Conservation (phyloP, 768 basidiomycete species). For the Russula lepida region DNA sequence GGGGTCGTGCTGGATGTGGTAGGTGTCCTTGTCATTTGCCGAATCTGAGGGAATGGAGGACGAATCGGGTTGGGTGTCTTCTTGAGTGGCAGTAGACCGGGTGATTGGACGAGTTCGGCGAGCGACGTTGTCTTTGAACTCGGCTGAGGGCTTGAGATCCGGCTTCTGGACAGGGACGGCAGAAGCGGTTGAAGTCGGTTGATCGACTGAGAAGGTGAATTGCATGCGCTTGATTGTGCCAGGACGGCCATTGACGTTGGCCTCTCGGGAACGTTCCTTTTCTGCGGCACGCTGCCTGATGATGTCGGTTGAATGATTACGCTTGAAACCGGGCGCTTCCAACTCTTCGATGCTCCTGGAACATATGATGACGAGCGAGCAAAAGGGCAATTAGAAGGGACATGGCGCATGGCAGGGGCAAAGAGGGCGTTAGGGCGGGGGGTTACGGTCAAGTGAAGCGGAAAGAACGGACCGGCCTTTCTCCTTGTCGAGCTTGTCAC, state of each 20-base stretch:
- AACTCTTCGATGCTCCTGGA: slow-evolving; percentile 76
- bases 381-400: neutral
- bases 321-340: slow-evolving; percentile 74
- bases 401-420: neutral
- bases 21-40: slow-evolving; percentile 31
- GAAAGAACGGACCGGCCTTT: slow-evolving; percentile 64
- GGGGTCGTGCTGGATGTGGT: slow-evolving; percentile 30
- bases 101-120: slow-evolving; percentile 35
- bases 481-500: slow-evolving; percentile 88
- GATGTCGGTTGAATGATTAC: slow-evolving; percentile 70
- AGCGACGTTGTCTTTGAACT: slow-evolving; percentile 45
- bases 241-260: slow-evolving; percentile 48
- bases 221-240: slow-evolving; percentile 84
- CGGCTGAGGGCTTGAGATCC: slow-evolving; percentile 54
- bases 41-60: neutral
- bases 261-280: slow-evolving; percentile 71
- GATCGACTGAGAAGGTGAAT: slow-evolving; percentile 81
- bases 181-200: slow-evolving; percentile 42
- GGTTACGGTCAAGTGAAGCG: slow-evolving; percentile 4
- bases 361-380: neutral
- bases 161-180: slow-evolving; percentile 51
- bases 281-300: slow-evolving; percentile 74
- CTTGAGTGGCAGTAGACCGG: slow-evolving; percentile 31
- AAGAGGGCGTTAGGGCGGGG: slow-evolving; percentile 10
- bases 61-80: slow-evolving; percentile 20